Conservation (phyloP, 73 alveolate species). For the Tetrahymena borealis region DNA sequence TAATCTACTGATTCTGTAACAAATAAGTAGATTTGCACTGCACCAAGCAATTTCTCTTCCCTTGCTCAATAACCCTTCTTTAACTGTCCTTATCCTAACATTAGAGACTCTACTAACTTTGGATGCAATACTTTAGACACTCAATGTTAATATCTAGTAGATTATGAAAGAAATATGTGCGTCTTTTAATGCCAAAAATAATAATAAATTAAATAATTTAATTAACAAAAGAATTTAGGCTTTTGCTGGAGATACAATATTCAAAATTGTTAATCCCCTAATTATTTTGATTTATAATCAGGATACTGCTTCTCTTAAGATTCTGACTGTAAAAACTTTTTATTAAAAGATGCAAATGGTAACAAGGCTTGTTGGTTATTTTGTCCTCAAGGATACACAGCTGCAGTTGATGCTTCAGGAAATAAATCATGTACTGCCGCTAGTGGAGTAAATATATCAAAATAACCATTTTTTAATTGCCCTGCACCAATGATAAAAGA, state of each 20-base stretch:
- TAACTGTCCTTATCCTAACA: not conserved
- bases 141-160: not conserved
- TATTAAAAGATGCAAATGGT: not conserved
- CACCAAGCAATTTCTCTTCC: not conserved
- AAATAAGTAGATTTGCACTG: not conserved
- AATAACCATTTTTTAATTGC: not conserved
- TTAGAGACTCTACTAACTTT: not conserved
- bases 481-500: not conserved
- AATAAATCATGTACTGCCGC: not conserved
- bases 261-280: not conserved
- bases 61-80: not conserved
- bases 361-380: not conserved
- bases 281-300: not conserved
- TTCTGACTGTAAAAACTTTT: not conserved
- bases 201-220: not conserved
- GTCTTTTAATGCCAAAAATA: not conserved
- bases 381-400: not conserved
- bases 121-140: not conserved
- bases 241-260: not conserved
- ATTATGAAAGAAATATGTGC: not conserved
- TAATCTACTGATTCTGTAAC: not conserved
- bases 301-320: not conserved
- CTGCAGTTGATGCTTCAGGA: not conserved
- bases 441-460: not conserved
- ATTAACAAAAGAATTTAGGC: not conserved